Evolutionary conservation across 352 stramenopile genomes (phyloP), one percentile per base, ranked within the genome.

Genomic region (Phytophthora cactorum): DNA sequence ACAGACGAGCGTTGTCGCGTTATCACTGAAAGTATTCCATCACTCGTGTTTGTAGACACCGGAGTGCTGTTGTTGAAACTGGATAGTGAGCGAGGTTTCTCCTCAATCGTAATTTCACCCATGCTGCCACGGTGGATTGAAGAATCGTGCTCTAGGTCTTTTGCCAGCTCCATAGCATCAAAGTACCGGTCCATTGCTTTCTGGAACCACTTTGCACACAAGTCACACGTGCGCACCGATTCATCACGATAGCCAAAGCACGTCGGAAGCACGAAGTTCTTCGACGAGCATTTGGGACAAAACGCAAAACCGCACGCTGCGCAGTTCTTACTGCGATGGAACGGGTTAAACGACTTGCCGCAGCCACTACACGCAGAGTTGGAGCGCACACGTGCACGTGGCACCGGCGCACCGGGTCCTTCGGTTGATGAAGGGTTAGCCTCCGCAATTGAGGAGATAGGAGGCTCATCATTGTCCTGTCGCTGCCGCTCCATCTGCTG

Each of bases 311-410:
- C 86, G 31, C 86, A 93, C 9, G 73, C 65, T 15, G 66, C 59
- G 70, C 86, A 93, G 41, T 86, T 77, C 44, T 75, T 78, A 43
- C 79, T 85, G 28, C 85, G 86, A 52, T 91, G 77, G 59, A 93
- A 93, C 4, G 86, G 71, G 36, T 79, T 86, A 58, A 93, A 92
- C 29, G 76, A 92, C 41, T 87, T 87, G 28, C 59, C 66, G 63
- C 86, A 93, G 34, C 77, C 73, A 31, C 39, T 71, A 52, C 86
- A 93, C 3, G 77, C 66, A 12, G 76, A 57, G 27, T 78, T 78
- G 7, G 41, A 62, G 12, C 75, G 66, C 9, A 62, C 27, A 1
- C 63, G 74, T 8, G 83, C 85, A n/a, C 60, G 63, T 32, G 83
- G 70, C 11, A 74, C 59, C 3, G 85, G 85, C 9, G 87, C 61